Base-by-base conservation (phyloP, 1,139 yeast species). In the Geotrichum candidum region DNA sequence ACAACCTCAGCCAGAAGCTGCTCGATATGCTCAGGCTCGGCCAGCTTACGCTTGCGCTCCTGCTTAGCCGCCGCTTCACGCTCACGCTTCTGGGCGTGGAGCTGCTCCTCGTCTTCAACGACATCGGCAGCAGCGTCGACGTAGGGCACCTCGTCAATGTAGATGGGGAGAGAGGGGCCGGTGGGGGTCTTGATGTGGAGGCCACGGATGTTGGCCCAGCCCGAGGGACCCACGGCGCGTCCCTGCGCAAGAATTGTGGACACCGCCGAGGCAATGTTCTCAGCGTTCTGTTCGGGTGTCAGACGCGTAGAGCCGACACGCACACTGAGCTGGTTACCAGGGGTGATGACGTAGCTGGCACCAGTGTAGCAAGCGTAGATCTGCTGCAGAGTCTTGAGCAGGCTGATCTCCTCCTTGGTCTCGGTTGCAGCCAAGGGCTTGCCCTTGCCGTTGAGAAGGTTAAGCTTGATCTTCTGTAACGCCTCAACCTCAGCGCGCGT, bases 81-180 rank as follows among this genome's bases (percentile, higher is more conserved):
- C 35, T 61, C 65, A 45, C 65, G 68, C 18, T 70, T 71, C 18
- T 67, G 64, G n/a, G 68, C 69, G 18, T 68, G 71, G n/a, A 68
- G 68, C 41, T 69, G 68, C 11, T 73, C 68, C 55, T 76, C 65
- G 33, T 66, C 69, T 41, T 67, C 69, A 38, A 70, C 70, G 50
- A 73, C 73, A 60, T 78, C 76, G 57, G 74, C 82, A 41, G 76
- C 81, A n/a, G 75, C 76, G 33, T 57, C 55, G 27, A 61, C 63
- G 73, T 82, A 84, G 57, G 90, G 79, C 64, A 79, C 80, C 50
- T 87, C 87, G 56, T 87, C 79, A 70, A 86, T 83, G 76, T 80
- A 94, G 65, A 94, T 79, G 52, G 99, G 98, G 70, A 94, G 79
- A 25, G 94, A 83, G 33, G 97, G 97, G 29, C 97, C 89, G 54